A percentile compares a stretch with the other conserved stretches of the same genome.
Evolutionary conservation across 805 yeast genomes (phyloP).

Genomic region (Saturnispora kantuleensis): DNA sequence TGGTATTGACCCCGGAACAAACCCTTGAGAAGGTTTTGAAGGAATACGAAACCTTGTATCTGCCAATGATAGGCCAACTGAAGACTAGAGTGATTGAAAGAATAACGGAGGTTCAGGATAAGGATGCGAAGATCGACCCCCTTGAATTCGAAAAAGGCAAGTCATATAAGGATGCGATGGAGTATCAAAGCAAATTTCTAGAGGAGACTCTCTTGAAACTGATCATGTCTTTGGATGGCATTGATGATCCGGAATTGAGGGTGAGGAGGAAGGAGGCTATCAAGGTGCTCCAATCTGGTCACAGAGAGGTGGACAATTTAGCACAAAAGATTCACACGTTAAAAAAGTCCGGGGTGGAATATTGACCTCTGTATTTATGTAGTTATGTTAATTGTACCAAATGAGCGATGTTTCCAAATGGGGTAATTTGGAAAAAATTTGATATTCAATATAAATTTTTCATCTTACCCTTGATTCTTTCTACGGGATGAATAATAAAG

Average conservation of each 20-base stretch:
- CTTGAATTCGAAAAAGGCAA: neutral
- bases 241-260: slow-evolving; percentile 42
- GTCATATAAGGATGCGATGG: slow-evolving; percentile 21
- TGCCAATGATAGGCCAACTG: slow-evolving; percentile 2
- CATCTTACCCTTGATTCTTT: neutral
- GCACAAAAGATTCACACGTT: slow-evolving; percentile 16
- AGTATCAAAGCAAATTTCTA: slow-evolving; percentile 45
- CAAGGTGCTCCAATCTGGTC: slow-evolving; percentile 48
- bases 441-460: no score
- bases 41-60: neutral
- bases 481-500: slow-evolving; percentile 17
- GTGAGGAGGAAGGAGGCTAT: slow-evolving; percentile 50
- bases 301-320: slow-evolving; percentile 40
- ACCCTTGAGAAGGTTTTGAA: slow-evolving; percentile 3
- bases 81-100: neutral
- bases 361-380: no score
- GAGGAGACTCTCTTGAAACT: slow-evolving; percentile 62
- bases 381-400: neutral
- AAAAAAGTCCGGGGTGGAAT: slow-evolving; percentile 1
- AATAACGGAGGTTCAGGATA: slow-evolving; percentile 9
- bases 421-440: no score
- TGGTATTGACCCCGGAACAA: slow-evolving; percentile 14
- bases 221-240: slow-evolving; percentile 54
- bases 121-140: neutral
- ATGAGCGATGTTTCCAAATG: neutral